A percentile compares a stretch with the other conserved stretches of the same genome.
Conservation (phyloP, 1,284 basidiomycete genomes). For the Macrocystidia cucumis region DNA sequence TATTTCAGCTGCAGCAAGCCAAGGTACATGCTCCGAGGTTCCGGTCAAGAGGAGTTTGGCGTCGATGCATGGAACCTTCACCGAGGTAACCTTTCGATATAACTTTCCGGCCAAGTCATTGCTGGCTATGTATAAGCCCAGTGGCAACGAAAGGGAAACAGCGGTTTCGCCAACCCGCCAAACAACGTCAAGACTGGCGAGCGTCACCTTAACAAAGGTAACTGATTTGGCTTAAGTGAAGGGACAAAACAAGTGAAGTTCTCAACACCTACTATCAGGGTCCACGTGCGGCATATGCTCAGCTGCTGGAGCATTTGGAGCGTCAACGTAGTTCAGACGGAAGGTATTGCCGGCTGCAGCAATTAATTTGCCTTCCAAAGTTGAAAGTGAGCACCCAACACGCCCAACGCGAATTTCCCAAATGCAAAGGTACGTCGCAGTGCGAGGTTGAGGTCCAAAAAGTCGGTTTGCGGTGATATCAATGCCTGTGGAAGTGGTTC, state of each 20-base stretch:
- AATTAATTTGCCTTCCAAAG: conserved; percentile 47
- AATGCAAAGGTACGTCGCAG: conserved; percentile 80
- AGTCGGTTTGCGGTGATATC: conserved; percentile 78
- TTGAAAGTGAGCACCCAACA: conserved; percentile 51
- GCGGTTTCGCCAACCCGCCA: conserved; percentile 47
- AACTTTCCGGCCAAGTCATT: conserved; percentile 68
- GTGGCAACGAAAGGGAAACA: conserved; percentile 46
- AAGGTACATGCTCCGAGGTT: conserved; percentile 33
- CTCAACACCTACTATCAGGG: conserved; percentile 60
- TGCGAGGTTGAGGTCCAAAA: conserved; percentile 83
- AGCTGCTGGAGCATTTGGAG: conserved; percentile 72
- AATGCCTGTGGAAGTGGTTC: conserved; percentile 52
- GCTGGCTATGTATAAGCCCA: conserved; percentile 57
- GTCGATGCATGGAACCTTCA: conserved; percentile 42
- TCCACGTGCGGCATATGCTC: conserved; percentile 58
- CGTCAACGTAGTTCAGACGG: conserved; percentile 64
- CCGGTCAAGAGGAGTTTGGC: conserved; percentile 39
- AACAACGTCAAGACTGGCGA: conserved; percentile 46
- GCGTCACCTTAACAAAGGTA: conserved; percentile 63
- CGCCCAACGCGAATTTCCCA: conserved; percentile 77
- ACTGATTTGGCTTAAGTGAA: conserved; percentile 30
- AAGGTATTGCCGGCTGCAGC: conserved; percentile 52
- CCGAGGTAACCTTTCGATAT: conserved; percentile 51
- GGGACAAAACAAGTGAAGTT: conserved; percentile 4
- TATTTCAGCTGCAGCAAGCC: conserved; percentile 64